Base-by-base conservation (phyloP, 2,329 filamentous ascomycete genomes). In the Aspergillus latus region DNA sequence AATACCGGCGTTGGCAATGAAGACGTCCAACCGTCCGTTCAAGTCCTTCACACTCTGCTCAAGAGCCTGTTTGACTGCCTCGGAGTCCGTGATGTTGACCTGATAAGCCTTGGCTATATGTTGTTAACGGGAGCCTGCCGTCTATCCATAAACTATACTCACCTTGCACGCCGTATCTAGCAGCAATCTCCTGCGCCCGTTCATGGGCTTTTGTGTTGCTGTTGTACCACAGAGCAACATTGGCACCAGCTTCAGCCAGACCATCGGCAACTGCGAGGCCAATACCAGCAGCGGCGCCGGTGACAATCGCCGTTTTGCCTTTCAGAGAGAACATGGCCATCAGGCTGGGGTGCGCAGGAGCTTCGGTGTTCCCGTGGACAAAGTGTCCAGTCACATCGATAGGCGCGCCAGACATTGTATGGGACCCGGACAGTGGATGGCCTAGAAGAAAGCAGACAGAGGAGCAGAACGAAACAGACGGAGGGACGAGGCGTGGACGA, bases 1-100 rank as follows among this genome's bases (percentile, higher is more conserved):
- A 52, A 92, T 86, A 50, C 89, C 89, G 11, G 87, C 86, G 69
- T 94, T 93, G 64, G 89, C 89, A 44, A 92, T 84, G 65, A 93
- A 91, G 62, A 91, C 79, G 66, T 92, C 89, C 7, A 93, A 82
- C 4, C 88, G 84, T 57, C 86, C 86, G 67, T 88, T 86, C 74
- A 92, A 88, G 13, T 92, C 88, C 57, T 77, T 70, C 51, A 79
- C 74, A 46, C 74, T 74, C 26, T 69, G 61, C 52, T 76, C 72
- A 29, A 80, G 68, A 44, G 73, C 69, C 48, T 74, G 61, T 60
- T 78, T 71, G 21, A 79, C 74, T 26, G 71, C 69, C 42, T 76
- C 66, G 28, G 71, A 67, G 57, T 77, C 66, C 29, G 72, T 77
- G 48, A 80, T 72, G 58, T 82, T 70, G 46, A 79, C 76, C 66